Percentiles rank a stretch among this genome's conserved stretches.
These are phyloP conservation scores for Trametes sp. DNA, from an alignment of 1,284 basidiomycete genomes.

Conservation along the genomic window DNA sequence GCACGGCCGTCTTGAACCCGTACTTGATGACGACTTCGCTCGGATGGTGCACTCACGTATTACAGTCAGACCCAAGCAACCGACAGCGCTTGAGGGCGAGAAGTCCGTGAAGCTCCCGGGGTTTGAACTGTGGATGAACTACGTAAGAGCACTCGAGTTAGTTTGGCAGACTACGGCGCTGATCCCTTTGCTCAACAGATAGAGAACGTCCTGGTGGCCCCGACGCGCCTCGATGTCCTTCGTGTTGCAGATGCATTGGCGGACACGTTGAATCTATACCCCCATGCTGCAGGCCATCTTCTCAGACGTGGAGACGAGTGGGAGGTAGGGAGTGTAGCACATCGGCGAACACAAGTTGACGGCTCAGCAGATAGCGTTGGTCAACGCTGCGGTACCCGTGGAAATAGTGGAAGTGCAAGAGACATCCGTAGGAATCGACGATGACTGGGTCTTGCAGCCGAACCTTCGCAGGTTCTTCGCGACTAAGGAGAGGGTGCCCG, in stretches of 20 bases:
- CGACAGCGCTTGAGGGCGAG: constrained; percentile 1
- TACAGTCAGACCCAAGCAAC: constrained; percentile 2
- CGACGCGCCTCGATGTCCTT: constrained; percentile 32
- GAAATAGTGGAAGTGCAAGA: constrained; percentile 3
- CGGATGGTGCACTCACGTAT: neutral
- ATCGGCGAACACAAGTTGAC: neutral
- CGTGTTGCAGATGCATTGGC: constrained; percentile 39
- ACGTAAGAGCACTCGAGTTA: constrained; percentile 15
- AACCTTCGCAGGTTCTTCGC: constrained; percentile 34
- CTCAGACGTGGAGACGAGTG: constrained; percentile 34
- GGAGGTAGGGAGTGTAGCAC: too few species aligned
- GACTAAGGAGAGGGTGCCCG: neutral
- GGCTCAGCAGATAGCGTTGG: constrained; percentile 13
- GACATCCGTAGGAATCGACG: neutral
- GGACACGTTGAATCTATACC: constrained; percentile 34
- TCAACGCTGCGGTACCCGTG: constrained; percentile 18
- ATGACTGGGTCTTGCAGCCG: constrained; percentile 39
- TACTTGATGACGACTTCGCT: neutral
- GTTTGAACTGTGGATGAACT: constrained; percentile 33
- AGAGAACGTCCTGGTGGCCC: constrained; percentile 41
- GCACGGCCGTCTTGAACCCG: neutral
- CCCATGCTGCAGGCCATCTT: constrained; percentile 39
- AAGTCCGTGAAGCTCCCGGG: constrained; percentile 24
- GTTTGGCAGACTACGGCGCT: neutral
- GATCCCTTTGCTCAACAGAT: constrained; percentile 29